Conservation (phyloP, 2,329 filamentous ascomycete genomes). For the Neonectria ditissima region DNA sequence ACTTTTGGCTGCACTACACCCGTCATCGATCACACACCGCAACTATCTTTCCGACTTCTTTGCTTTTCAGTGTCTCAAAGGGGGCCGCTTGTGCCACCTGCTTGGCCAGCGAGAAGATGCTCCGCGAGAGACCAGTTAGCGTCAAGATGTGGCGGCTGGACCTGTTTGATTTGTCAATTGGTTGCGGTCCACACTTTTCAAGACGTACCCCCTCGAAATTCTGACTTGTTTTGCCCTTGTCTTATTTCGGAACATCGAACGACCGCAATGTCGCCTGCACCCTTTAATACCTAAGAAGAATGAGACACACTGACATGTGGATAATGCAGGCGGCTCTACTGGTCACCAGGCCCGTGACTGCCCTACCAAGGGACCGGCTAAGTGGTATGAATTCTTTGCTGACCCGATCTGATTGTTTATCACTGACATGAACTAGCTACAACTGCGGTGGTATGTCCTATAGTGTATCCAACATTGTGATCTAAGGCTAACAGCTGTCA, state of each 20-base stretch:
- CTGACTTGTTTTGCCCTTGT: background rate
- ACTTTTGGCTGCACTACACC: conserved; percentile 2
- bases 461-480: background rate
- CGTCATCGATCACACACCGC: conserved; percentile 7
- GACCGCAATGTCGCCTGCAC: conserved; percentile 3
- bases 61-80: background rate
- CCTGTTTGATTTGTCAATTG: conserved; percentile 14
- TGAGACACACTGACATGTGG: conserved; percentile 39
- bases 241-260: background rate
- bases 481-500: conserved; percentile 41
- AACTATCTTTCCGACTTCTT: conserved; percentile 4
- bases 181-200: conserved; percentile 15
- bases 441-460: conserved; percentile 80
- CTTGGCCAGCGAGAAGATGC: background rate
- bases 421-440: conserved; percentile 66
- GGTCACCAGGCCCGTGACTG: conserved; percentile 87
- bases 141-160: conserved; percentile 3
- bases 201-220: background rate
- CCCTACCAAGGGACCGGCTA: conserved; percentile 84
- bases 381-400: conserved; percentile 71
- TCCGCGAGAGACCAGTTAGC: conserved; percentile 12
- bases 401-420: background rate
- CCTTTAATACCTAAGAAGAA: background rate
- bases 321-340: conserved; percentile 73
- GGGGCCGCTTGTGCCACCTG: background rate